A percentile compares a stretch with the other conserved stretches of the same genome.
These are phyloP conservation scores for Phialemonium atrogriseum DNA, from an alignment of 2,329 filamentous ascomycete genomes.

Conservation along the genomic window DNA sequence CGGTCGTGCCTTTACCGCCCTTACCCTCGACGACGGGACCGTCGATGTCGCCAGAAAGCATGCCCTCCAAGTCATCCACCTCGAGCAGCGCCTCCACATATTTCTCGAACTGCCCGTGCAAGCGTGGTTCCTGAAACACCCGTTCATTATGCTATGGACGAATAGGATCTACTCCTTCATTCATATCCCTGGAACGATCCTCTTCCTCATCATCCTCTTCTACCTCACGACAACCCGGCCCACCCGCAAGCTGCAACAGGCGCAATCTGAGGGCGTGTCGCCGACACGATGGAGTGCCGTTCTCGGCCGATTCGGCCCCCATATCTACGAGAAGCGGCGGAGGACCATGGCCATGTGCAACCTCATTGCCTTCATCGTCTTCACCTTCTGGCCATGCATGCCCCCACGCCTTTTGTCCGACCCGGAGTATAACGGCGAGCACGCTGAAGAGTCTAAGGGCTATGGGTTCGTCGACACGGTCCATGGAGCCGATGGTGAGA, in stretches of 20 bases:
- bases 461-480: conserved; percentile 56
- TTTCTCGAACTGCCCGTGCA: conserved; percentile 60
- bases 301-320: conserved; percentile 29
- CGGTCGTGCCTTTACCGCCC: conserved; percentile 61
- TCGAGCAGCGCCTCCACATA: conserved; percentile 57
- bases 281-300: conserved; percentile 33
- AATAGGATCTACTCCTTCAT: conserved; percentile 71
- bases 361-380: conserved; percentile 50
- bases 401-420: conserved; percentile 52
- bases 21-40: conserved; percentile 59
- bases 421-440: conserved; percentile 42
- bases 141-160: conserved; percentile 55
- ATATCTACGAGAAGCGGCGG: conserved; percentile 46
- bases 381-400: conserved; percentile 58
- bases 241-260: conserved; percentile 9
- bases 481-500: conserved; percentile 44
- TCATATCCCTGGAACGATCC: conserved; percentile 68
- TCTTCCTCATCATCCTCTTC: conserved; percentile 57
- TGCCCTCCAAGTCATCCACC: conserved; percentile 56
- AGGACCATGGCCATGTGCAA: conserved; percentile 56
- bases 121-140: conserved; percentile 38
- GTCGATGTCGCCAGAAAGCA: conserved; percentile 61
- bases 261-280: conserved; percentile 9
- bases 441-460: conserved; percentile 50
- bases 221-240: conserved; percentile 58